These are phyloP conservation scores for Pseudonectria buxi DNA, from an alignment of 2,329 filamentous ascomycete genomes.

Conservation along the genomic window DNA sequence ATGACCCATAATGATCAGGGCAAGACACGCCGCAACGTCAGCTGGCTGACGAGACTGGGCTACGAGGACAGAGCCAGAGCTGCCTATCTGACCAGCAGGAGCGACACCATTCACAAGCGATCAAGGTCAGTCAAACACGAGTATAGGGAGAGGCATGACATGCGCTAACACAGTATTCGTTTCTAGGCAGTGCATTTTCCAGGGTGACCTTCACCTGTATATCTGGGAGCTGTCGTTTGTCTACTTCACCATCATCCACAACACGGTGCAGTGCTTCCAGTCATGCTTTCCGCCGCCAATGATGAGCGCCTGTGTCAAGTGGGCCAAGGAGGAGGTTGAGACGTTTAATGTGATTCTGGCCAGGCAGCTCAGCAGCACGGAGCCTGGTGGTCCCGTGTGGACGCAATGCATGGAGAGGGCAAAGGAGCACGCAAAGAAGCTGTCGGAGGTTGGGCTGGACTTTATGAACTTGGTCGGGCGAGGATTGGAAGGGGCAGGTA, in stretches of 20 bases:
- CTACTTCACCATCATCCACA: conserved; percentile 89
- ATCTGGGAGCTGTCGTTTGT: conserved; percentile 94
- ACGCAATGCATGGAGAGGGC: conserved; percentile 76
- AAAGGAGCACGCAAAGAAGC: conserved; percentile 69
- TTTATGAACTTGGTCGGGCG: conserved; percentile 75
- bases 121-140: conserved; percentile 53
- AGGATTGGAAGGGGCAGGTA: conserved; percentile 31
- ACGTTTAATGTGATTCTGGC: conserved; percentile 78
- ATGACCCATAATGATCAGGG: conserved; percentile 69
- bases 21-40: conserved; percentile 73
- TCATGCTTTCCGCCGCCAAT: conserved; percentile 76
- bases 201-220: conserved; percentile 85
- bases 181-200: conserved; percentile 82
- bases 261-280: conserved; percentile 86
- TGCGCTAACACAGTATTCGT: conserved; percentile 6
- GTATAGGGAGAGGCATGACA: not conserved
- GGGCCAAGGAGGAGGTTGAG: conserved; percentile 94
- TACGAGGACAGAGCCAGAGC: conserved; percentile 87
- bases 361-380: conserved; percentile 80
- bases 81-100: conserved; percentile 75
- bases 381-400: conserved; percentile 70
- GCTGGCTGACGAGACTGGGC: conserved; percentile 78
- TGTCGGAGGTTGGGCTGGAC: conserved; percentile 82
- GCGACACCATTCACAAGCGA: conserved; percentile 70
- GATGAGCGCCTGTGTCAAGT: conserved; percentile 93